These are phyloP conservation scores for Salix purpurea DNA, from an alignment of 345 rosid genomes.

Conservation along the genomic window DNA sequence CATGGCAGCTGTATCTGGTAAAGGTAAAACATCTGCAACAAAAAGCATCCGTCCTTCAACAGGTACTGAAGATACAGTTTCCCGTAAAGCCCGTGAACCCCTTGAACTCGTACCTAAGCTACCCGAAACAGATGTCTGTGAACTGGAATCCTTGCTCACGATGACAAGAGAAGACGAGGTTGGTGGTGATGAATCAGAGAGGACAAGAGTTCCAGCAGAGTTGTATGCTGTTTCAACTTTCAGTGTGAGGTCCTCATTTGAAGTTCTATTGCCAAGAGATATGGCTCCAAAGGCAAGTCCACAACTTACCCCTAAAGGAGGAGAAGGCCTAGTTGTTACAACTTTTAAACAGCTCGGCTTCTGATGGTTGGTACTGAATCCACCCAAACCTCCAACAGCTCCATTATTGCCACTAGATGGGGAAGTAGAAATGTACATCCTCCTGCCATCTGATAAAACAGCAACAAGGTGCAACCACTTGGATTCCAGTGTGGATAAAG, in stretches of 20 bases:
- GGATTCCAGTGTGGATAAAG: slow-evolving; percentile 79
- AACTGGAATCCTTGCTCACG: slow-evolving; percentile 73
- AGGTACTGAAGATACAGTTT: slow-evolving; percentile 79
- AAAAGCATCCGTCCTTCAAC: slow-evolving; percentile 97
- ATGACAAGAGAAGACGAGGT: slow-evolving; percentile 83
- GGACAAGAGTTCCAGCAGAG: slow-evolving; percentile 84
- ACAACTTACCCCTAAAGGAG: slow-evolving; percentile 82
- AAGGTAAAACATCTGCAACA: slow-evolving; percentile 84
- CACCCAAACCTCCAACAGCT: slow-evolving; percentile 58
- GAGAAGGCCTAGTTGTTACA: slow-evolving; percentile 86
- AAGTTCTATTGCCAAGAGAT: slow-evolving; percentile 70
- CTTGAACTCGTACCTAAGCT: slow-evolving; percentile 61
- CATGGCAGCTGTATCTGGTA: slow-evolving; percentile 72
- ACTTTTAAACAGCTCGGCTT: slow-evolving; percentile 87
- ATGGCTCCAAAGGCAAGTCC: slow-evolving; percentile 85
- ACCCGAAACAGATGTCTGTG: slow-evolving; percentile 61
- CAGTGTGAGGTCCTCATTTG: slow-evolving; percentile 72
- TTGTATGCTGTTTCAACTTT: slow-evolving; percentile 84
- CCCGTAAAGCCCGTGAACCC: slow-evolving; percentile 78
- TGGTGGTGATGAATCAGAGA: slow-evolving; percentile 90
- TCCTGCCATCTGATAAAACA: slow-evolving; percentile 89
- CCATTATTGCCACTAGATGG: slow-evolving; percentile 58
- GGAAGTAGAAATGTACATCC: slow-evolving; percentile 90
- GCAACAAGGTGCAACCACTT: slow-evolving; percentile 94
- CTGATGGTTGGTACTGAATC: slow-evolving; percentile 49